Evolutionary conservation across 106 monocot genomes (phyloP), one percentile per base, ranked within the genome.

Genomic region (Dactylorhiza incarnata): DNA sequence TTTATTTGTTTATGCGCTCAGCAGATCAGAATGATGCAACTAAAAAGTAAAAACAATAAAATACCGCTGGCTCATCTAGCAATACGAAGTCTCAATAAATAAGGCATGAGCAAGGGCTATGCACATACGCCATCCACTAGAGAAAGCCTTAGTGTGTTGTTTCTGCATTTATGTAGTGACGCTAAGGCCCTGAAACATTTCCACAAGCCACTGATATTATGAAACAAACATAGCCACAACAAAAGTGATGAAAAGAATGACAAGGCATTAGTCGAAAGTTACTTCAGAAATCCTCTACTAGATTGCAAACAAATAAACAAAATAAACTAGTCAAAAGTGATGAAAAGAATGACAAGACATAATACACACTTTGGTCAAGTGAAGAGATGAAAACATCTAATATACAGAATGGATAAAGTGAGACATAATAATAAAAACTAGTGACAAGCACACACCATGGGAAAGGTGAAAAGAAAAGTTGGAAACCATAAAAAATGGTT

Each of bases 61-160:
- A 77, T 93, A 99, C 97, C 82, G 97, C 94, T 29, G 97, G 97
- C 77, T 99, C 94, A 86, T 99, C 97, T 85, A 99, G 93, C 49
- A 99, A 82, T 82, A 99, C 73, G 49, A 99, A 77, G 86, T 99
- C 76, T 99, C 97, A 75, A 94, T 91, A 79, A 86, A 99, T 47
- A 99, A 77, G 81, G 97, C 97, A 85, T 94, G 97, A 13, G 97
- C 97, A 53, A 99, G 83, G 80, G 97, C 97, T 81, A 99, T 91
- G 53, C 97, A 83, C 97, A 99, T 99, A 20, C 94, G 89, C 97
- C 97, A 99, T 84, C 97, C 97, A 84, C 94, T 94, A 78, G 97
- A 99, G 61, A 99, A 99, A 29, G 91, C 78, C 80, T 83, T 94
- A 23, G 97, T 99, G 22, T 87, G 89, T 72, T 82, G 89, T 24